phyloP scores from a whole-genome alignment of 108 stramenopile species.

The Pseudonitzschia delicatissima region DNA sequence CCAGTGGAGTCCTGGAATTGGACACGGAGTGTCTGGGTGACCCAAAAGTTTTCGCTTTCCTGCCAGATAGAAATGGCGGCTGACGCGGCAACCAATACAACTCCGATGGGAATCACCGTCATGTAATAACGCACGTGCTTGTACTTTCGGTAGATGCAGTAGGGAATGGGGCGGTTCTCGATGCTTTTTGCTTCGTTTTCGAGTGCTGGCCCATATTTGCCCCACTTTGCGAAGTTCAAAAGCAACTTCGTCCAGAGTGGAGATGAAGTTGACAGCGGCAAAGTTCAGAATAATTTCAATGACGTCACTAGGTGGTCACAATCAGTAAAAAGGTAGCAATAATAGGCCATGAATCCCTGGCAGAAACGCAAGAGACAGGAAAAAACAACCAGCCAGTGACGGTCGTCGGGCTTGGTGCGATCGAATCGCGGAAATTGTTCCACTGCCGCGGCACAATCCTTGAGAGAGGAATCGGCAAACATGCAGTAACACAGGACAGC shows the following conservation, averaged over 20 bases:
- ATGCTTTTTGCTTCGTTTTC: not conserved
- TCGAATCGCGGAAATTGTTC: slow-evolving; percentile 2
- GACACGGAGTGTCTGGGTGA: slow-evolving; percentile 1
- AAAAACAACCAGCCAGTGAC: not conserved
- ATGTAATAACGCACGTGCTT: not conserved
- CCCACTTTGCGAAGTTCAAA: slow-evolving; percentile 1
- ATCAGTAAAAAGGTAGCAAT: slow-evolving; percentile 7
- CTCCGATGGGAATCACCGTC: not conserved
- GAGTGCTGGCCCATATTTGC: not conserved
- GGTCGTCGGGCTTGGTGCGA: not conserved
- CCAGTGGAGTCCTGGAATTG: slow-evolving; percentile 1
- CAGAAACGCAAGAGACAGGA: not conserved
- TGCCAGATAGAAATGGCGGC: not conserved
- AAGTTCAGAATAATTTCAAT: slow-evolving; percentile 20
- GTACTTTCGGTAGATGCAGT: slow-evolving; percentile 7
- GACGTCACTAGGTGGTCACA: not conserved
- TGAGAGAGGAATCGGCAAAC: slow-evolving; percentile 3
- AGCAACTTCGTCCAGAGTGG: slow-evolving; percentile 8
- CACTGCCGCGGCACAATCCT: not conserved
- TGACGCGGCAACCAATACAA: not conserved
- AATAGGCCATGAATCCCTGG: not conserved
- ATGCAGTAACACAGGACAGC: not conserved
- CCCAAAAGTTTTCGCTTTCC: not conserved
- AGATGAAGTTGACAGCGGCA: slow-evolving; percentile 17
- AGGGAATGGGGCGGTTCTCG: not conserved